Base-by-base conservation (phyloP, 2,329 filamentous ascomycete genomes). In the Fusarium sp. region DNA sequence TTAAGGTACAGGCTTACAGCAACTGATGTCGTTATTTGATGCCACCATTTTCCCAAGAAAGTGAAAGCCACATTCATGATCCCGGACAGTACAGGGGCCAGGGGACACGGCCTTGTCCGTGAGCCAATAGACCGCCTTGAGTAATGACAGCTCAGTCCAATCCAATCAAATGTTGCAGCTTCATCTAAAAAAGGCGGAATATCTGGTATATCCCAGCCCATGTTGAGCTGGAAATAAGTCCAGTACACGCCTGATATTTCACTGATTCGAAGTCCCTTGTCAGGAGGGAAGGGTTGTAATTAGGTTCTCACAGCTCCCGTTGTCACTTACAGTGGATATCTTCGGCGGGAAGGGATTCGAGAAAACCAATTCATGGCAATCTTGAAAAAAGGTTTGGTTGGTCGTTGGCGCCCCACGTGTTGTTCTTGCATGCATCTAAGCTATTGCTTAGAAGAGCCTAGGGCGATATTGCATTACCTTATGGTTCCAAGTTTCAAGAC, bases 101-200 rank as follows among this genome's bases (percentile, higher is more conserved):
- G 51, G 63, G 53, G 56, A 24, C 22, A 31, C 24, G 54, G 62
- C 44, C 55, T 57, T 53, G 58, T 55, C 58, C 54, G 55, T 54
- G 40, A 69, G 46, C 69, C 69, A 72, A 70, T 70, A 45, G 62
- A 38, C 50, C 44, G 43, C 48, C 49, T 40, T 11, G 38, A 44
- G 50, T 26, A n/a, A n/a, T 22, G 54, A 61, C 38, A 43, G 40
- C 22, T 33, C 43, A 43, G 55, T 45, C 63, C 69, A 43, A 52
- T 43, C 63, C 69, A 72, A 72, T 72, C 58, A 72, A 45, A 43
- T 55, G 56, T 22, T 42, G 33, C 44, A 52, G 15, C 22, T 40
- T 55, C 49, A 44, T 53, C 51, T 28, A 44, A 57, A 49, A 54
- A 66, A 45, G 34, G 45, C 69, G 69, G 66, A 57, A 58, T 31